Evolutionary conservation across 1,139 yeast genomes (phyloP).

Genomic region (Magnusiomyces starmeri): DNA sequence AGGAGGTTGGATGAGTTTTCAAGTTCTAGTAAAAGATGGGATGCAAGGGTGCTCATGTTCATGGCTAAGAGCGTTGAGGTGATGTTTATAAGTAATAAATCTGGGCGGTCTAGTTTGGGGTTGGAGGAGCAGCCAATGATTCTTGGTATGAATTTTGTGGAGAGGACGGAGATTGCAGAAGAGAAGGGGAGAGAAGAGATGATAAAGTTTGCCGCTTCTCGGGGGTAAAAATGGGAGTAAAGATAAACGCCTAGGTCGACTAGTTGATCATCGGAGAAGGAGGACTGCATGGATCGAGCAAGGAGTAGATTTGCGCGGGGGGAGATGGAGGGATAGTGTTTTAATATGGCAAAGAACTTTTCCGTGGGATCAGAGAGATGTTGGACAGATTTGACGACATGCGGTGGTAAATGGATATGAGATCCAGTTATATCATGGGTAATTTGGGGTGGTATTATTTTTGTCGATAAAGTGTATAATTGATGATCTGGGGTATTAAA

Average conservation of each 20-base stretch:
- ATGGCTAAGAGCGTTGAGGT: not conserved
- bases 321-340: not conserved
- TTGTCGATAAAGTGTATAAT: not conserved
- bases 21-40: not conserved
- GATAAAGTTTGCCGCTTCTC: slow-evolving; percentile 1
- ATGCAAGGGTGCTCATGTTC: not conserved
- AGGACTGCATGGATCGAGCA: not conserved
- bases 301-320: not conserved
- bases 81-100: not conserved
- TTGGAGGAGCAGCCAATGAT: not conserved
- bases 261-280: not conserved
- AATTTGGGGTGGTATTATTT: not conserved
- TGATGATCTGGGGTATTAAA: not conserved
- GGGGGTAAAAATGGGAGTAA: not conserved
- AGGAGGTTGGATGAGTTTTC: not conserved
- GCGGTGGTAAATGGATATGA: not conserved
- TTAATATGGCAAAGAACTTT: not conserved
- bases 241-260: not conserved
- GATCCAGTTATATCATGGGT: not conserved
- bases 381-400: not conserved
- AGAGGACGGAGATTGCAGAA: not conserved
- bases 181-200: not conserved
- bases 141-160: not conserved
- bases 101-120: not conserved
- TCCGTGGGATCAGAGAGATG: not conserved